phyloP scores from a whole-genome alignment of 164 flowering plant species.

The Nymphaea colorata region DNA sequence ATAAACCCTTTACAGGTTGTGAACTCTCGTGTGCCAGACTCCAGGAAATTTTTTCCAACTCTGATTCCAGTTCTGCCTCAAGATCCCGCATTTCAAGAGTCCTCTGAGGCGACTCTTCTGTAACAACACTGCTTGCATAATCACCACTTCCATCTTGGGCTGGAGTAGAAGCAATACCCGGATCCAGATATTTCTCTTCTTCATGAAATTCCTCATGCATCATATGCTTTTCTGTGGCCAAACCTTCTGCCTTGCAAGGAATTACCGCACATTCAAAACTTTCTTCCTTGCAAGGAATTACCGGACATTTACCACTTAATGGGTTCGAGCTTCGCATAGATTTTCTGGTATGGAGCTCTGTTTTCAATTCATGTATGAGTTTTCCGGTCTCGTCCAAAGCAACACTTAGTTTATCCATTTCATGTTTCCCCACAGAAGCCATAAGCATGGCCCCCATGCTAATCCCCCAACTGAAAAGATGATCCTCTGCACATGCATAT shows the following conservation, averaged over 20 bases:
- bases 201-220: neutral
- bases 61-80: conserved; percentile 65
- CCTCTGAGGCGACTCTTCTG: conserved; percentile 37
- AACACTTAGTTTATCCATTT: conserved; percentile 40
- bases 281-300: neutral
- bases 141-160: conserved; percentile 27
- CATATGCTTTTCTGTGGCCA: neutral
- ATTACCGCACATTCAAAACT: neutral
- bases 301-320: conserved; percentile 10
- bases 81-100: conserved; percentile 36
- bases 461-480: conserved; percentile 43
- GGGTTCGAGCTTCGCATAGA: conserved; percentile 9
- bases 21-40: conserved; percentile 17
- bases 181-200: neutral
- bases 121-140: conserved; percentile 44
- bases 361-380: conserved; percentile 40
- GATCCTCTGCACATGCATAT: neutral
- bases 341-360: conserved; percentile 40
- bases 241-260: neutral
- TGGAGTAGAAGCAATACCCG: neutral
- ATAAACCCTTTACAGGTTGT: conserved; percentile 10
- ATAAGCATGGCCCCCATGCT: conserved; percentile 60
- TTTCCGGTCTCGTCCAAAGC: conserved; percentile 47
- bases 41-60: conserved; percentile 51
- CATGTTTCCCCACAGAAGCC: conserved; percentile 64